Evolutionary conservation across 768 basidiomycete genomes (phyloP).

Genomic region (Boletus rubroflammeus): DNA sequence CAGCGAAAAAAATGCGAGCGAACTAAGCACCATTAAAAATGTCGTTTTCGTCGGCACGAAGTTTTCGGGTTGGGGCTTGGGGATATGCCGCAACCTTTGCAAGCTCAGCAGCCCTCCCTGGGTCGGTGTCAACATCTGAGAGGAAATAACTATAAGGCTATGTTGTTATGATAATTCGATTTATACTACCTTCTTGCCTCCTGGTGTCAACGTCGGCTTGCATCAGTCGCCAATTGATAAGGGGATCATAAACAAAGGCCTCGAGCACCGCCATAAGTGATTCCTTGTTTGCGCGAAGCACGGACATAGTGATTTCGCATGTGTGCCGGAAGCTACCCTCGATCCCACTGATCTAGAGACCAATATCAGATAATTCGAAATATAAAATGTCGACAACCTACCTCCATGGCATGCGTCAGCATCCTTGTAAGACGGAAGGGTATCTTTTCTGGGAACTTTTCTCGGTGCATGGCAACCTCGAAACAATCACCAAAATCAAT

Average conservation of each 20-base stretch:
- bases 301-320: slow-evolving; percentile 97
- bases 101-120: slow-evolving; percentile 57
- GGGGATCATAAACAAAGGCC: slow-evolving; percentile 96
- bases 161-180: not conserved
- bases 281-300: slow-evolving; percentile 94
- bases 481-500: slow-evolving; percentile 99
- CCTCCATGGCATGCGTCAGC: slow-evolving; percentile 99
- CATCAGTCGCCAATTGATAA: slow-evolving; percentile 96
- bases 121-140: slow-evolving; percentile 44
- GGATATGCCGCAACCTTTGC: slow-evolving; percentile 68
- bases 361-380: slow-evolving; percentile 2
- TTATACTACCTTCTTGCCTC: slow-evolving; percentile 58
- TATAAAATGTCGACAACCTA: slow-evolving; percentile 29
- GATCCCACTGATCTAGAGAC: slow-evolving; percentile 87
- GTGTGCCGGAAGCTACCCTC: slow-evolving; percentile 95
- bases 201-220: slow-evolving; percentile 75
- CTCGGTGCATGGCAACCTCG: slow-evolving; percentile 95
- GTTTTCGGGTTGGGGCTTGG: slow-evolving; percentile 75
- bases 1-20: not conserved
- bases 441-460: slow-evolving; percentile 98
- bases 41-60: slow-evolving; percentile 90
- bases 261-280: slow-evolving; percentile 99
- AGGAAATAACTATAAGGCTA: not conserved
- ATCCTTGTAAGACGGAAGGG: slow-evolving; percentile 98
- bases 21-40: slow-evolving; percentile 75